These are phyloP conservation scores for Herpetomonas tarakana DNA, from an alignment of 208 protist species.

Conservation along the genomic window DNA sequence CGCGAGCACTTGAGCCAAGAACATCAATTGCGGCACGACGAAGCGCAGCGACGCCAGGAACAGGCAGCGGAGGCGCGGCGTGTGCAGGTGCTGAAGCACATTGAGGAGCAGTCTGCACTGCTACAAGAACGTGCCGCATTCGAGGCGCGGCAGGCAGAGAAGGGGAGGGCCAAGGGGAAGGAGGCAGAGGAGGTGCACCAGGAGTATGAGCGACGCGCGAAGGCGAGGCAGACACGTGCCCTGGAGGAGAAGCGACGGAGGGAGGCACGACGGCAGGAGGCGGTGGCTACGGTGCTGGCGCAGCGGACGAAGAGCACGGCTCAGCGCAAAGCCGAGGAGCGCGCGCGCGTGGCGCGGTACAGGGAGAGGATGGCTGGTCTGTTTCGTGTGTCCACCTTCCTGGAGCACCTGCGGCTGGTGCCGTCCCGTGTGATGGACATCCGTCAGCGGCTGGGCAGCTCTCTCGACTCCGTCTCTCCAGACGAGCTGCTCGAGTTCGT, in stretches of 20 bases:
- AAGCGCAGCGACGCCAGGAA: not conserved
- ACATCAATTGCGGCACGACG: not conserved
- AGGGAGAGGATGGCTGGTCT: constrained; percentile 29
- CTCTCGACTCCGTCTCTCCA: constrained; percentile 42
- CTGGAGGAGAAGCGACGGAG: constrained; percentile 9
- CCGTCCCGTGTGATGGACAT: constrained; percentile 42
- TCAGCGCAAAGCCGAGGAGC: constrained; percentile 22
- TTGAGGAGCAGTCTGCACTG: constrained; percentile 3
- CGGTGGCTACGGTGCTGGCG: constrained; percentile 21
- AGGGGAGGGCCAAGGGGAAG: constrained; percentile 5
- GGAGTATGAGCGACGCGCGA: constrained; percentile 21
- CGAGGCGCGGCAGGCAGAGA: not conserved
- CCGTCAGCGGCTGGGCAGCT: constrained; percentile 22
- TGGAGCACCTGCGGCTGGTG: constrained; percentile 53
- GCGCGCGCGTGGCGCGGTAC: constrained; percentile 18
- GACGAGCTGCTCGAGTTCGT: constrained; percentile 80
- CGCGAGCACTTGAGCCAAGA: constrained; percentile 1
- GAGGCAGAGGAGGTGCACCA: constrained; percentile 20
- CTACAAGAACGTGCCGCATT: not conserved
- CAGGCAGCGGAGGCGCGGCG: constrained; percentile 1
- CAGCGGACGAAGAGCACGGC: constrained; percentile 14
- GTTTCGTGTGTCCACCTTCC: constrained; percentile 51
- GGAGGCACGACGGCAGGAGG: constrained; percentile 26
- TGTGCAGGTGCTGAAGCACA: constrained; percentile 1
- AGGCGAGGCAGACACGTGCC: constrained; percentile 10